Evolutionary conservation across 169 alveolate genomes (phyloP).

Genomic region (Eimeria nieschulzi): DNA sequence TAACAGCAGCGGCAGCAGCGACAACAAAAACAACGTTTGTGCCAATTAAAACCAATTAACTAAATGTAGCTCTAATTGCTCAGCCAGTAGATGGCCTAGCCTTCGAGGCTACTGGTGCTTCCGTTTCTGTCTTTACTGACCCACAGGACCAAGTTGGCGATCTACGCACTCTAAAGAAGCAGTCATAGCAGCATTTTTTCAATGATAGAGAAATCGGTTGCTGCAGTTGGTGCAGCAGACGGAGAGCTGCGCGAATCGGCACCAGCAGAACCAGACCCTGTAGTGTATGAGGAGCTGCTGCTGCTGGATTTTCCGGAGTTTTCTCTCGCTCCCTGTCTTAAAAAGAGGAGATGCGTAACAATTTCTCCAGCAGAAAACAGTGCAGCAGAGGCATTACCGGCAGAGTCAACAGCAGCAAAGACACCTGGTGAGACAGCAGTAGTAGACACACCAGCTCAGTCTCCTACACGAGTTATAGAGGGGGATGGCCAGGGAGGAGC

Average conservation of each 20-base stretch:
- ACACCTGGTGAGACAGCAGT: background rate
- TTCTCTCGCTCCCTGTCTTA: slow-evolving; percentile 42
- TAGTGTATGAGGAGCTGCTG: slow-evolving; percentile 42
- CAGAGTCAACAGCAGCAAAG: background rate
- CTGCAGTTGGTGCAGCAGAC: slow-evolving; percentile 6
- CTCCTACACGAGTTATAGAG: background rate
- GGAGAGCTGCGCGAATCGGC: slow-evolving; percentile 5
- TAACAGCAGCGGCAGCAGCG: background rate
- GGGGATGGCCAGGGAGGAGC: background rate
- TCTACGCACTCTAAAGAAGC: background rate
- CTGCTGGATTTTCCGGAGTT: slow-evolving; percentile 60
- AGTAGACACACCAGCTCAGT: background rate
- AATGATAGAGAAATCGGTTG: background rate
- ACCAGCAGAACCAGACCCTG: slow-evolving; percentile 49
- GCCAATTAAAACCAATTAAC: too few species aligned
- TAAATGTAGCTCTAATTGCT: background rate
- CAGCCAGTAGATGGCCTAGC: background rate
- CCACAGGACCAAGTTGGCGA: too few species aligned
- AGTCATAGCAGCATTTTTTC: background rate
- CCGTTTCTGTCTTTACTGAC: background rate
- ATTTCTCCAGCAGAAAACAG: background rate
- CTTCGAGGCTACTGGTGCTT: background rate
- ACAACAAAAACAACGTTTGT: too few species aligned
- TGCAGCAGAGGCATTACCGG: slow-evolving; percentile 6
- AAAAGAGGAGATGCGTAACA: background rate